Evolutionary conservation across 495 filamentous ascomycete species (phyloP).

Genomic region (Xylaria sp.): DNA sequence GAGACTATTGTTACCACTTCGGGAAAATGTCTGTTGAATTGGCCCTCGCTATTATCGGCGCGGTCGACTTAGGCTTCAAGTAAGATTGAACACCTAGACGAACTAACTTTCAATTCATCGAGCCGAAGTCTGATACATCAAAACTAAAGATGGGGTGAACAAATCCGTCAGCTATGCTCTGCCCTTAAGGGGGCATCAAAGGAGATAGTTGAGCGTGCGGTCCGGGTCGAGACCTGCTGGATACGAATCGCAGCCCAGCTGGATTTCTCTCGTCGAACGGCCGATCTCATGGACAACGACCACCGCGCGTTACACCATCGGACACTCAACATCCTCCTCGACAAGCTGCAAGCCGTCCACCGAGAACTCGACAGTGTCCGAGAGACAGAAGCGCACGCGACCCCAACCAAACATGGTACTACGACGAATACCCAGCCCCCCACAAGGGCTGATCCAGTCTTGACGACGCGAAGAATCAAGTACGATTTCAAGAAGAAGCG

Average conservation of each 20-base stretch:
- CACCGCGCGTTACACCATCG: conserved; percentile 42
- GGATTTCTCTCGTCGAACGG: conserved; percentile 43
- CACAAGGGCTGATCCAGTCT: too few relatives aligned
- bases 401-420: too few relatives aligned
- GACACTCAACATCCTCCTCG: conserved; percentile 41
- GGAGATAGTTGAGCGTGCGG: conserved; percentile 38
- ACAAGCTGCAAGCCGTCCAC: conserved; percentile 35
- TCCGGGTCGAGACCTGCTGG: conserved; percentile 45
- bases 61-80: conserved; percentile 27
- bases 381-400: too few relatives aligned
- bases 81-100: conserved; percentile 1
- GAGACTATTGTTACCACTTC: too few relatives aligned
- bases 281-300: conserved; percentile 44
- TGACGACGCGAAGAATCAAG: conserved; percentile 28
- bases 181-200: conserved; percentile 33
- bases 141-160: conserved; percentile 11
- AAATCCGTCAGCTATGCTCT: conserved; percentile 16
- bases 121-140: conserved; percentile 25
- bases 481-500: conserved; percentile 33
- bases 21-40: too few relatives aligned
- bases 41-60: neutral
- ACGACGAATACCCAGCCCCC: too few relatives aligned
- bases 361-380: too few relatives aligned
- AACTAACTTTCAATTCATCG: neutral
- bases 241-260: conserved; percentile 42